Conservation (phyloP, 768 basidiomycete species). For the Boletus sensibilis region DNA sequence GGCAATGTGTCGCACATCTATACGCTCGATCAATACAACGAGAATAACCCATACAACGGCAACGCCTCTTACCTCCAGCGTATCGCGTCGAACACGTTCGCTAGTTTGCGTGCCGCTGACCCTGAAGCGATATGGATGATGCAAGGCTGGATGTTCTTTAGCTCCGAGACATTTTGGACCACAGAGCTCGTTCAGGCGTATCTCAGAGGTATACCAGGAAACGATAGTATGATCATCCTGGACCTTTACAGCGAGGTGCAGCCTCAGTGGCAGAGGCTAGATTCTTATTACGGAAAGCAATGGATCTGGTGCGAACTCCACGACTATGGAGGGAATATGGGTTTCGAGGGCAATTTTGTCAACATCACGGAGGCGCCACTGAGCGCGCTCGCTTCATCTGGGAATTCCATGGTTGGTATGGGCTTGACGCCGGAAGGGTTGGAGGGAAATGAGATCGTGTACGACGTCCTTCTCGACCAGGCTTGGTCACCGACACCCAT, state of each 20-base stretch:
- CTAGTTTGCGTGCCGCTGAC: slow-evolving; percentile 38
- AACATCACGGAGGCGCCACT: slow-evolving; percentile 35
- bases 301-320: slow-evolving; percentile 46
- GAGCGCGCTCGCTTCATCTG: slow-evolving; percentile 29
- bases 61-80: slow-evolving; percentile 34
- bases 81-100: slow-evolving; percentile 36
- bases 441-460: slow-evolving; percentile 46
- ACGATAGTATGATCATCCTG: slow-evolving; percentile 41
- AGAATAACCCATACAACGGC: slow-evolving; percentile 38
- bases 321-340: slow-evolving; percentile 40
- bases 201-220: slow-evolving; percentile 37
- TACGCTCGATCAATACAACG: slow-evolving; percentile 47
- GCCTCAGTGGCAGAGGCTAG: slow-evolving; percentile 43
- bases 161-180: slow-evolving; percentile 38
- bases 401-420: slow-evolving; percentile 38
- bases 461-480: slow-evolving; percentile 41
- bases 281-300: slow-evolving; percentile 38
- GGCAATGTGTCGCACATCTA: slow-evolving; percentile 42
- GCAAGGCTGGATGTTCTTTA: slow-evolving; percentile 45
- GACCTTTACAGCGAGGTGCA: slow-evolving; percentile 41
- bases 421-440: slow-evolving; percentile 41
- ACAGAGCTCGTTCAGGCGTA: slow-evolving; percentile 39
- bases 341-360: slow-evolving; percentile 37
- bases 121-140: slow-evolving; percentile 42
- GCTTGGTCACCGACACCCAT: slow-evolving; percentile 39